A percentile compares a stretch with the other conserved stretches of the same genome.
phyloP scores from a whole-genome alignment of 1,284 basidiomycete species.

The Singerocomus inundabilis region DNA sequence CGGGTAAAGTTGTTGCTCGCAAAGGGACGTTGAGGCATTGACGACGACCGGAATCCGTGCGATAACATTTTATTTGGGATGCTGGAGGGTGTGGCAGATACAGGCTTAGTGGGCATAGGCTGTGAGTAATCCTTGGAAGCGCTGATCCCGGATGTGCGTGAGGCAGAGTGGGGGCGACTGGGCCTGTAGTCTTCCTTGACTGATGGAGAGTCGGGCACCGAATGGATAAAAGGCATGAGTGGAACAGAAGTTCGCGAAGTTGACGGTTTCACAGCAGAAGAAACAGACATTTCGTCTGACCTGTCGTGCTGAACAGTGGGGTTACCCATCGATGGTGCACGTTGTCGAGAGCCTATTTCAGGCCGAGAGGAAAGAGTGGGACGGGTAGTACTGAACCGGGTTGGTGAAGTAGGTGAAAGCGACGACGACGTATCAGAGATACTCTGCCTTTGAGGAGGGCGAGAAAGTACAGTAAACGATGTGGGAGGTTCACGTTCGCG shows the following conservation, averaged over 20 bases:
- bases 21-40: conserved; percentile 47
- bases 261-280: conserved; percentile 21
- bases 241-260: conserved; percentile 26
- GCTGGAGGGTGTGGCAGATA: conserved; percentile 7
- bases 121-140: conserved; percentile 13
- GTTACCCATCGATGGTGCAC: conserved; percentile 7
- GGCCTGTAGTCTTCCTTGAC: conserved; percentile 25
- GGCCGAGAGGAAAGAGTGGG: conserved; percentile 9
- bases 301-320: conserved; percentile 20
- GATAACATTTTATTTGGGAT: conserved; percentile 10
- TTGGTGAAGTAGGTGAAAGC: conserved; percentile 12
- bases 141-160: conserved; percentile 14
- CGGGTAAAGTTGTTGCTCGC: conserved; percentile 35
- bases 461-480: conserved; percentile 66
- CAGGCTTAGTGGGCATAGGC: conserved; percentile 2
- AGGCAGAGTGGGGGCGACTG: conserved; percentile 16
- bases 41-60: conserved; percentile 12
- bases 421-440: conserved; percentile 14
- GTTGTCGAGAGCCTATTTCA: conserved; percentile 18
- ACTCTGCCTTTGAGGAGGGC: conserved; percentile 45
- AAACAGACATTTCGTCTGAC: conserved; percentile 28
- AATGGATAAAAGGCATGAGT: conserved; percentile 31
- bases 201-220: conserved; percentile 35
- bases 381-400: neutral
- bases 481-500: conserved; percentile 58